Percentiles rank a stretch among this genome's conserved stretches.
Evolutionary conservation across 1,284 basidiomycete genomes (phyloP).

Genomic region (Golubevia pallescens): DNA sequence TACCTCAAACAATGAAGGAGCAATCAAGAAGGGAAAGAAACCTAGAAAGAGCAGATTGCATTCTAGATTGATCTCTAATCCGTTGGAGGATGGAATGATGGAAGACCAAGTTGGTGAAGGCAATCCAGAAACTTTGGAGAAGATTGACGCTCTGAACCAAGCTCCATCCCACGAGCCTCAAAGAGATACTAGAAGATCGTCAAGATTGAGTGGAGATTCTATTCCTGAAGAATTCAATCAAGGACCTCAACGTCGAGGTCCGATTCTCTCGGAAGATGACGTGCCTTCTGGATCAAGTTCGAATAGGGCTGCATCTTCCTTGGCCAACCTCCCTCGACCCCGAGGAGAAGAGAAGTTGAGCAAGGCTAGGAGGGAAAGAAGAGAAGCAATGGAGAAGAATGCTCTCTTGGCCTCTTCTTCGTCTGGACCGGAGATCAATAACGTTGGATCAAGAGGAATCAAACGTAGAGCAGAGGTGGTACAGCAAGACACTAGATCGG

Average conservation of each 20-base stretch:
- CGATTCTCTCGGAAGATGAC: not conserved
- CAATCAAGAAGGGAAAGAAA: not conserved
- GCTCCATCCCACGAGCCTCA: not conserved
- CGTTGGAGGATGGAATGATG: not conserved
- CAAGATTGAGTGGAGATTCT: not conserved
- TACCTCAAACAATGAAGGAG: too few species aligned
- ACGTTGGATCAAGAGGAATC: not conserved
- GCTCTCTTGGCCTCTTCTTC: not conserved
- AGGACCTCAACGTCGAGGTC: not conserved
- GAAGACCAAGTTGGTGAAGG: not conserved
- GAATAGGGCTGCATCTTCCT: too few species aligned
- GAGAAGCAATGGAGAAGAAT: not conserved
- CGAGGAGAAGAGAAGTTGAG: not conserved
- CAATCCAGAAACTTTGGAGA: not conserved
- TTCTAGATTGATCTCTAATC: not conserved
- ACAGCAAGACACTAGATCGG: not conserved
- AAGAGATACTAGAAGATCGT: not conserved
- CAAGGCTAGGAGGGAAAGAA: not conserved
- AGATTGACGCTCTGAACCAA: too few species aligned
- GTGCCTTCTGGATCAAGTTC: too few species aligned
- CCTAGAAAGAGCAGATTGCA: not conserved
- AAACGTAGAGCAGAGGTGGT: not conserved
- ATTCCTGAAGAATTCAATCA: too few species aligned
- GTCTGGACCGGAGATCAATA: not conserved
- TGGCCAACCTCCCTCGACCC: too few species aligned